These are phyloP conservation scores for Leucocoprinus birnbaumii DNA, from an alignment of 768 basidiomycete genomes.

Conservation along the genomic window DNA sequence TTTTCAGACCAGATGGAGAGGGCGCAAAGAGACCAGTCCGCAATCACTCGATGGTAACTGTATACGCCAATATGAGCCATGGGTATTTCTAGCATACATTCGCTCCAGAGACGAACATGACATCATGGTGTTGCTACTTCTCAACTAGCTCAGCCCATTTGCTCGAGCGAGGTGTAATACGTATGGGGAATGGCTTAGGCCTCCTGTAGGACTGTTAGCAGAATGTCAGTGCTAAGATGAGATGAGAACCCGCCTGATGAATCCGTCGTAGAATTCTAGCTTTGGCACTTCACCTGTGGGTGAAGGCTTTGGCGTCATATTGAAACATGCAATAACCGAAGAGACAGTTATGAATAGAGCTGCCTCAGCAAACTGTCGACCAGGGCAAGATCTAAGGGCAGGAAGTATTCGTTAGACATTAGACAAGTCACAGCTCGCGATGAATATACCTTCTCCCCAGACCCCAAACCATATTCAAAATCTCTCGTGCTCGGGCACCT, in stretches of 20 bases:
- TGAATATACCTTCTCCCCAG: conserved; percentile 18
- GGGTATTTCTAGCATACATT: not conserved
- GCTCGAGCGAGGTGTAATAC: not conserved
- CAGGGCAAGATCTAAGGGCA: conserved; percentile 19
- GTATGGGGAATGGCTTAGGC: not conserved
- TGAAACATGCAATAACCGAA: conserved; percentile 15
- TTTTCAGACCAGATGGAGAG: too few relatives aligned
- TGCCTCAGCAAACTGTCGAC: conserved; percentile 20
- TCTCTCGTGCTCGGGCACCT: conserved; percentile 13
- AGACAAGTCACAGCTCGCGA: not conserved
- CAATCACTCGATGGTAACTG: not conserved
- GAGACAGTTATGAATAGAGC: conserved; percentile 19
- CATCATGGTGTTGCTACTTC: not conserved
- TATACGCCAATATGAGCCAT: not conserved
- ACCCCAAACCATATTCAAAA: conserved; percentile 17
- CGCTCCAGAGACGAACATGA: not conserved
- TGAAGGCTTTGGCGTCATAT: not conserved
- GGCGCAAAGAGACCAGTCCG: too few relatives aligned
- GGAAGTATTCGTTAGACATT: not conserved
- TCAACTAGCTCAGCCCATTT: not conserved
- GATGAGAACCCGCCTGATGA: not conserved
- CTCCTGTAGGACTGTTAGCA: not conserved
- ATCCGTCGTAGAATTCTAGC: not conserved
- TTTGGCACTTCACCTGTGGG: not conserved
- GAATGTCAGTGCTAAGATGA: not conserved